Conservation (phyloP, 768 basidiomycete species). For the Phlebiopsis gigantea region DNA sequence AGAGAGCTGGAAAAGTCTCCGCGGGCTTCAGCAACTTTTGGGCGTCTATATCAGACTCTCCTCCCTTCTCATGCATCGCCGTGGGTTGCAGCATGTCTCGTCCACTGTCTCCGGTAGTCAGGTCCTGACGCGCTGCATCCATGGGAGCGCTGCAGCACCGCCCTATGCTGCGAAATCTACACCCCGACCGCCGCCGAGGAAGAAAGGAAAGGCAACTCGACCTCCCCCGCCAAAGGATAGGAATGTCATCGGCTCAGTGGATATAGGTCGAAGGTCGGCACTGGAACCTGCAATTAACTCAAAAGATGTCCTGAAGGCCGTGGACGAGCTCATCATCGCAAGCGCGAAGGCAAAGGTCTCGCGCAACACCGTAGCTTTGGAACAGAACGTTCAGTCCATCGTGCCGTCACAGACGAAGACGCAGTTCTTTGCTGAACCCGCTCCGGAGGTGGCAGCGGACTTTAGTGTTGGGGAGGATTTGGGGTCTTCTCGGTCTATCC, state of each 20-base stretch:
- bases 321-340: not conserved
- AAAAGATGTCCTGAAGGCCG: not conserved
- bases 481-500: not conserved
- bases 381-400: not conserved
- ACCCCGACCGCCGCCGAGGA: not conserved
- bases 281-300: not conserved
- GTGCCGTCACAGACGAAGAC: constrained; percentile 1
- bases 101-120: not conserved
- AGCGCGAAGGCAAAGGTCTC: not conserved
- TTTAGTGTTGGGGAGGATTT: not conserved
- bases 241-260: not conserved
- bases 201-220: not conserved
- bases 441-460: constrained; percentile 5
- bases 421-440: constrained; percentile 5
- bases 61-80: not conserved
- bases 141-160: not conserved
- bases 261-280: not conserved
- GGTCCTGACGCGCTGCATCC: not conserved
- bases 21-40: not conserved
- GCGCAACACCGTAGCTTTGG: not conserved
- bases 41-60: not conserved
- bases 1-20: not conserved
- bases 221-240: not conserved
- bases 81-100: not conserved
- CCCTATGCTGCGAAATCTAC: not conserved